phyloP scores from a whole-genome alignment of 2,329 filamentous ascomycete genomes.

The Lachnellula arida region DNA sequence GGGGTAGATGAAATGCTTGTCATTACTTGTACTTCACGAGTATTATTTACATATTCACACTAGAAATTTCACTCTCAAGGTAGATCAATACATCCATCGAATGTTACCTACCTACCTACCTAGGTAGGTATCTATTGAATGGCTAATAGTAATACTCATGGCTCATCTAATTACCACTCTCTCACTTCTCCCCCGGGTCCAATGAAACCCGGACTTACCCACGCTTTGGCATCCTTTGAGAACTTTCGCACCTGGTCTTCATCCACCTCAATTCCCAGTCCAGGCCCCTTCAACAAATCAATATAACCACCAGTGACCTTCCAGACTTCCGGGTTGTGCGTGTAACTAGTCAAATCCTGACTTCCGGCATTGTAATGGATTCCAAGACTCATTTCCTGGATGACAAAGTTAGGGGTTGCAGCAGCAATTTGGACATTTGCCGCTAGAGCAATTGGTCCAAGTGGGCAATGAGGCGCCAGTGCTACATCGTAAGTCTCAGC shows the following conservation, averaged over 20 bases:
- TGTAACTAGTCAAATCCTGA: slow-evolving; percentile 62
- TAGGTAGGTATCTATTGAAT: too few species aligned
- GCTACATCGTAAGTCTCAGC: slow-evolving; percentile 70
- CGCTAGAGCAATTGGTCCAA: slow-evolving; percentile 69
- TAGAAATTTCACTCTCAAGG: too few species aligned
- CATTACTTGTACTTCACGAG: too few species aligned
- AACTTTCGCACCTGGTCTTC: slow-evolving; percentile 61
- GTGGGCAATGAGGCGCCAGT: slow-evolving; percentile 67
- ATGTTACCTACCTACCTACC: too few species aligned
- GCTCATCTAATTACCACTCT: slow-evolving; percentile 51
- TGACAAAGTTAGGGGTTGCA: slow-evolving; percentile 59
- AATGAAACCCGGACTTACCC: slow-evolving; percentile 62
- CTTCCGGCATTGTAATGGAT: slow-evolving; percentile 73
- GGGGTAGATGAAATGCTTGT: too few species aligned
- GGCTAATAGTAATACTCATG: background rate
- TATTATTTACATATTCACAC: too few species aligned
- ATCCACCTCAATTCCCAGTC: slow-evolving; percentile 66
- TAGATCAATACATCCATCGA: too few species aligned
- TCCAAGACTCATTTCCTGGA: slow-evolving; percentile 73
- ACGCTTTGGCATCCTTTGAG: slow-evolving; percentile 54
- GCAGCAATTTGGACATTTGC: slow-evolving; percentile 65
- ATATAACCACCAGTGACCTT: slow-evolving; percentile 63
- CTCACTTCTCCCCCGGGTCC: slow-evolving; percentile 62
- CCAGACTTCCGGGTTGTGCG: slow-evolving; percentile 61
- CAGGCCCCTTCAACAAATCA: slow-evolving; percentile 52